These are phyloP conservation scores for Sugiyamaella xylanicola DNA, from an alignment of 1,139 yeast genomes.

Conservation along the genomic window DNA sequence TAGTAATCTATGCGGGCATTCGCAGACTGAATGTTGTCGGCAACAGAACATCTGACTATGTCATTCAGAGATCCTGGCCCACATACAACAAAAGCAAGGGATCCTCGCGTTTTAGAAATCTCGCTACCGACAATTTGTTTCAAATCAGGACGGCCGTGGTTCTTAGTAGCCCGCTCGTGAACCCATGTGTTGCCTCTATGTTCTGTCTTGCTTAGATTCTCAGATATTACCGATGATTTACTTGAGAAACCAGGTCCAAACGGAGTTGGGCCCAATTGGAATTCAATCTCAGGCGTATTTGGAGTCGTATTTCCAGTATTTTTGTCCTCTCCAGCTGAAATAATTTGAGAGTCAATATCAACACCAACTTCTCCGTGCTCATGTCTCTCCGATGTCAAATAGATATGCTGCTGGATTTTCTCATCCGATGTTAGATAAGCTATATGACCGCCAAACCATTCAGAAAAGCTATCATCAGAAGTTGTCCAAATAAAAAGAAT, in stretches of 20 bases:
- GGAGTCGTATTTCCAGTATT: not conserved
- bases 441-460: slow-evolving; percentile 29
- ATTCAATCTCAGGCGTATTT: not conserved
- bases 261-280: not conserved
- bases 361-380: not conserved
- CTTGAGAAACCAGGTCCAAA: not conserved
- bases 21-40: slow-evolving; percentile 25
- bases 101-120: slow-evolving; percentile 18
- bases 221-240: not conserved
- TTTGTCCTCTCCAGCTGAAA: not conserved
- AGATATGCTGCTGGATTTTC: slow-evolving; percentile 22
- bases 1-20: slow-evolving; percentile 40
- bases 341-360: not conserved
- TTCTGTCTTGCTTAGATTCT: not conserved
- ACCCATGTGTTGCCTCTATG: not conserved
- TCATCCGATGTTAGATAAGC: slow-evolving; percentile 20
- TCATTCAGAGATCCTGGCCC: slow-evolving; percentile 35
- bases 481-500: slow-evolving; percentile 29
- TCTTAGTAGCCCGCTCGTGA: slow-evolving; percentile 1
- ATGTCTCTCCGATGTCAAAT: slow-evolving; percentile 11
- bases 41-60: slow-evolving; percentile 48
- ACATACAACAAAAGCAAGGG: slow-evolving; percentile 29
- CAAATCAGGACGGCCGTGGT: slow-evolving; percentile 4
- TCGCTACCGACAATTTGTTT: slow-evolving; percentile 5
- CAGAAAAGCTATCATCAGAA: slow-evolving; percentile 19